Percentiles rank a stretch among this genome's conserved stretches.
phyloP scores from a whole-genome alignment of 192 early-diverging fungal genomes.

The Funneliformis mosseae region DNA sequence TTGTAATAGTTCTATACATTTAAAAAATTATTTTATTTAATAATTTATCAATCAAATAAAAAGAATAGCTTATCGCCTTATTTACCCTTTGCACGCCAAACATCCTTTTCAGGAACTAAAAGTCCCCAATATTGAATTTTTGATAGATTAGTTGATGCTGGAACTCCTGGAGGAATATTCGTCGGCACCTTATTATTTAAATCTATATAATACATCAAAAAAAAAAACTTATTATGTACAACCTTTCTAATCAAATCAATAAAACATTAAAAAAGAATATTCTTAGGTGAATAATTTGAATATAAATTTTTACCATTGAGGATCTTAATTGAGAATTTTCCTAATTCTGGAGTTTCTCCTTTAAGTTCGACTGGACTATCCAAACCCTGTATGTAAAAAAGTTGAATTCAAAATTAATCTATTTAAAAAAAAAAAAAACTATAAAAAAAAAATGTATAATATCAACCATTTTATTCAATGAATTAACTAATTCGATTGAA shows the following conservation, averaged over 20 bases:
- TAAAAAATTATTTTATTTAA: no score
- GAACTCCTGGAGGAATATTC: not conserved
- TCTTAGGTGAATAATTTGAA: no score
- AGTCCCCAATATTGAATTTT: constrained; percentile 45
- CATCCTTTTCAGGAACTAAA: constrained; percentile 39
- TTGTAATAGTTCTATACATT: not conserved
- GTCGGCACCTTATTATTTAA: constrained; percentile 6
- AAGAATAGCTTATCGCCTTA: not conserved
- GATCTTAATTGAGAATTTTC: constrained; percentile 68
- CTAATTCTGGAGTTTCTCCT: constrained; percentile 69
- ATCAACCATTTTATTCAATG: constrained; percentile 5
- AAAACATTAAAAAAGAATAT: no score
- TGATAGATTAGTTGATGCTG: constrained; percentile 32
- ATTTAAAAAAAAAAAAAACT: not conserved
- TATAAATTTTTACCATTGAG: constrained; percentile 54
- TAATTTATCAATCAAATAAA: no score
- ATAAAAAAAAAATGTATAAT: not conserved
- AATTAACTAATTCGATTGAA: constrained; percentile 49
- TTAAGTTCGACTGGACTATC: constrained; percentile 45
- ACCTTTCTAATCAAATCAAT: no score
- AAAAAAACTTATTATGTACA: not conserved
- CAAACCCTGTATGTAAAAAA: constrained; percentile 33
- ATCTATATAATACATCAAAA: constrained; percentile 5
- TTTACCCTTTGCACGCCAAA: constrained; percentile 68
- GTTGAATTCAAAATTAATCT: constrained; percentile 23